phyloP scores from a whole-genome alignment of 495 filamentous ascomycete genomes.

The Pyrenopolyporus hunteri region DNA sequence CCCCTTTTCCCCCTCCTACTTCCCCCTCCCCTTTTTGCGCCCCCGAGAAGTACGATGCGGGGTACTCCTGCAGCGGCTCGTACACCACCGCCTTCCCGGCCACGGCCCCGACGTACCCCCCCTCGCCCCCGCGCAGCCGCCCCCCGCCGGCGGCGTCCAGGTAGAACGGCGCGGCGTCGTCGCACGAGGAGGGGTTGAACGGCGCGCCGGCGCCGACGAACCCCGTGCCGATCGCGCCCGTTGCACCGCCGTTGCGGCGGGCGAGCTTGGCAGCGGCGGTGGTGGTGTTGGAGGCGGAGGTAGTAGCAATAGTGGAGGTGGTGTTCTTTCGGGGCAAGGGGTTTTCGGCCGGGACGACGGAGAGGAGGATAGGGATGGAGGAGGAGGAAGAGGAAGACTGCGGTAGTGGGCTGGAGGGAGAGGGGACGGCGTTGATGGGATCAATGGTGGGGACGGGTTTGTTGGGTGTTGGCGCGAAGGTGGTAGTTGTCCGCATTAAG shows the following conservation, averaged over 20 bases:
- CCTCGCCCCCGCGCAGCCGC: constrained; percentile 1
- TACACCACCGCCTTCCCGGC: not conserved
- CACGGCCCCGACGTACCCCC: not conserved
- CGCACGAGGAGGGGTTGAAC: not conserved
- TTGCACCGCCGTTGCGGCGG: not conserved
- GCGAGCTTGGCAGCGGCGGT: not conserved
- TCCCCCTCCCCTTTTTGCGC: too few species aligned
- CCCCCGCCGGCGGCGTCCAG: not conserved
- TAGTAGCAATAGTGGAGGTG: not conserved
- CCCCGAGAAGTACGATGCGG: not conserved
- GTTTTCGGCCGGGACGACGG: constrained; percentile 7
- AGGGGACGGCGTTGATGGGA: too few species aligned
- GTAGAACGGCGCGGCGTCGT: constrained; percentile 15
- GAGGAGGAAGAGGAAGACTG: not conserved
- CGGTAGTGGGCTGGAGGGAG: too few species aligned
- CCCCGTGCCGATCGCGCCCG: not conserved
- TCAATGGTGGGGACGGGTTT: too few species aligned
- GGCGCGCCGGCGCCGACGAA: constrained; percentile 19
- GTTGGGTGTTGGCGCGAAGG: too few species aligned
- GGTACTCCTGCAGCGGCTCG: constrained; percentile 1
- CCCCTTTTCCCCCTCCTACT: too few species aligned
- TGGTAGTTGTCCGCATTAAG: too few species aligned
- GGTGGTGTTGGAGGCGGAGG: not conserved
- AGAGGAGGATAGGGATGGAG: constrained; percentile 7
- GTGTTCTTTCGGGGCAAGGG: not conserved